These are phyloP conservation scores for Phytophthora multivora DNA, from an alignment of 352 stramenopile genomes.

Conservation along the genomic window DNA sequence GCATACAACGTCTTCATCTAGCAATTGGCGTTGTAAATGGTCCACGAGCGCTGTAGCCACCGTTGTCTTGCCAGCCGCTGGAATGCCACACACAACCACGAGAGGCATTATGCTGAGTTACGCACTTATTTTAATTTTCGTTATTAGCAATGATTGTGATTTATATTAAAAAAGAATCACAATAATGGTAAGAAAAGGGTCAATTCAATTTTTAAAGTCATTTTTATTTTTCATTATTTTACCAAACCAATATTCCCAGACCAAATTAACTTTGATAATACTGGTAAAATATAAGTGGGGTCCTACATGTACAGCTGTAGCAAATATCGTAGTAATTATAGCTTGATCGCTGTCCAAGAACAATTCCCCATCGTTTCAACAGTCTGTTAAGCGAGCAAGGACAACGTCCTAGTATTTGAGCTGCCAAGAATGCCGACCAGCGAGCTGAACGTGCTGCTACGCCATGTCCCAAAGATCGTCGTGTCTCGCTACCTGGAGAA, in stretches of 20 bases:
- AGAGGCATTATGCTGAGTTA: constrained; percentile 60
- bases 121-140: constrained; percentile 8
- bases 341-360: neutral
- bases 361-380: too few relatives aligned
- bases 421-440: constrained; percentile 38
- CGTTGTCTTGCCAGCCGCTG: constrained; percentile 68
- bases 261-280: too few relatives aligned
- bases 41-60: constrained; percentile 53
- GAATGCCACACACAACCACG: constrained; percentile 75
- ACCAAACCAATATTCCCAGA: too few relatives aligned
- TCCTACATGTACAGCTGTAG: too few relatives aligned
- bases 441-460: constrained; percentile 66
- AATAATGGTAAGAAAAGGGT: too few relatives aligned
- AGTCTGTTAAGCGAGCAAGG: neutral
- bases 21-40: constrained; percentile 46
- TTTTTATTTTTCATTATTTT: too few relatives aligned
- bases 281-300: too few relatives aligned
- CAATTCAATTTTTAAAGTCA: too few relatives aligned
- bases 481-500: constrained; percentile 60
- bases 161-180: too few relatives aligned
- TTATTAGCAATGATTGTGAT: too few relatives aligned
- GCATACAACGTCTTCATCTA: constrained; percentile 51
- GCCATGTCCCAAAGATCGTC: constrained; percentile 80
- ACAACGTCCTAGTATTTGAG: too few relatives aligned
- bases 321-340: constrained; percentile 32